Percentiles rank a stretch among this genome's conserved stretches.
These are phyloP conservation scores for Zasmidium angulare DNA, from an alignment of 2,329 filamentous ascomycete genomes.

Conservation along the genomic window DNA sequence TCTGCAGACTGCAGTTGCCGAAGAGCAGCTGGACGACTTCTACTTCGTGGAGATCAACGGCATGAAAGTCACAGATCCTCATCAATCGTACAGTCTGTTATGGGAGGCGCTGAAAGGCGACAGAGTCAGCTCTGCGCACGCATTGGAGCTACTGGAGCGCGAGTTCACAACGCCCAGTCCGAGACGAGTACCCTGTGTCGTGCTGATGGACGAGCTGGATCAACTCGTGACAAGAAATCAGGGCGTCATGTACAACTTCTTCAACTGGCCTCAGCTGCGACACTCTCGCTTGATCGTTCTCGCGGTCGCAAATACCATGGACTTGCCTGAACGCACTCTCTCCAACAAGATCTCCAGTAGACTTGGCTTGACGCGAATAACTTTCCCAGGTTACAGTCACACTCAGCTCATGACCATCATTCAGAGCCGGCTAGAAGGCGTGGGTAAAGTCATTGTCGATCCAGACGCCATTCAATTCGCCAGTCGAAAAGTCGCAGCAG, in stretches of 20 bases:
- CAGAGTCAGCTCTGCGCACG: slow-evolving; percentile 86
- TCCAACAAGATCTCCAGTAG: slow-evolving; percentile 98
- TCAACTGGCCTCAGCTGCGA: slow-evolving; percentile 93
- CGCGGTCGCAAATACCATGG: slow-evolving; percentile 98
- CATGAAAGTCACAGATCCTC: slow-evolving; percentile 98
- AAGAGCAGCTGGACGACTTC: slow-evolving; percentile 95
- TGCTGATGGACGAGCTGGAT: slow-evolving; percentile 97
- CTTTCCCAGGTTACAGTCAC: slow-evolving; percentile 95
- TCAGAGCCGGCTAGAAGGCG: slow-evolving; percentile 83
- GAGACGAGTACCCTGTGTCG: slow-evolving; percentile 88
- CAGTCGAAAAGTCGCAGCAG: slow-evolving; percentile 91
- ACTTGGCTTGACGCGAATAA: slow-evolving; percentile 80
- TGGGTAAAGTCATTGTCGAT: slow-evolving; percentile 81
- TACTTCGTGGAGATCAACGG: slow-evolving; percentile 99
- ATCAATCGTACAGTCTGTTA: slow-evolving; percentile 90
- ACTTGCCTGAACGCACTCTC: slow-evolving; percentile 89
- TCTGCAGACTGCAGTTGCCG: slow-evolving; percentile 80
- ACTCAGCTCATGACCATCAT: slow-evolving; percentile 98
- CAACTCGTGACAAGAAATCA: slow-evolving; percentile 98
- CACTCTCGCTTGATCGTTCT: slow-evolving; percentile 94
- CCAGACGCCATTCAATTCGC: slow-evolving; percentile 94
- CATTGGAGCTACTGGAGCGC: slow-evolving; percentile 82
- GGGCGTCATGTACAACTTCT: slow-evolving; percentile 99
- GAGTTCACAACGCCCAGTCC: slow-evolving; percentile 93
- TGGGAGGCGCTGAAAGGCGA: slow-evolving; percentile 97